A percentile compares a stretch with the other conserved stretches of the same genome.
phyloP scores from a whole-genome alignment of 2,329 filamentous ascomycete genomes.

The Epicoccum sorghinum region DNA sequence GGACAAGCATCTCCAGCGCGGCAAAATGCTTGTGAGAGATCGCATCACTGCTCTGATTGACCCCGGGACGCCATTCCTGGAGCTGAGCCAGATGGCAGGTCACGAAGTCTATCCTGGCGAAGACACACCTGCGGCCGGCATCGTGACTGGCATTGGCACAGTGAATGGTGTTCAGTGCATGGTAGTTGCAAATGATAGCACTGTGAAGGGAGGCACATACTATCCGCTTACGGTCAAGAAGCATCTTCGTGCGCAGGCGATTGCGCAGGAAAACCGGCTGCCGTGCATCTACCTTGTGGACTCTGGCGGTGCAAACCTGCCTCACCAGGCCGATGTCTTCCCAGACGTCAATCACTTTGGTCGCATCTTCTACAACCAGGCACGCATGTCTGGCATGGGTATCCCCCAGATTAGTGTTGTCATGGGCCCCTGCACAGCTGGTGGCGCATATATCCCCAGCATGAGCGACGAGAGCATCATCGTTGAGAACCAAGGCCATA shows the following conservation, averaged over 20 bases:
- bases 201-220: conserved; percentile 96
- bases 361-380: conserved; percentile 98
- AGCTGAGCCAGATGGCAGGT: conserved; percentile 90
- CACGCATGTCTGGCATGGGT: conserved; percentile 84
- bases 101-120: conserved; percentile 85
- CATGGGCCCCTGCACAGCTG: conserved; percentile 96
- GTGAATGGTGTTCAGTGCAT: conserved; percentile 91
- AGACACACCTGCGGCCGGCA: conserved; percentile 85
- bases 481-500: conserved; percentile 92
- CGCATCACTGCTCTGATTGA: conserved; percentile 87
- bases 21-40: conserved; percentile 94
- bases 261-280: conserved; percentile 83
- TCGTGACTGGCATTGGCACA: conserved; percentile 89
- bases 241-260: conserved; percentile 87
- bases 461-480: conserved; percentile 99
- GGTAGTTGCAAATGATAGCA: conserved; percentile 94
- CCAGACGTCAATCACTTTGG: conserved; percentile 95
- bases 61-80: conserved; percentile 86
- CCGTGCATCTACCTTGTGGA: conserved; percentile 95
- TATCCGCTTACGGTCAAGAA: conserved; percentile 98
- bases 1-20: conserved; percentile 83
- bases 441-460: conserved; percentile 92
- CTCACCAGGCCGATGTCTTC: conserved; percentile 94
- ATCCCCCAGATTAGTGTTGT: conserved; percentile 95
- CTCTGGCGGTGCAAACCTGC: conserved; percentile 92